Base-by-base conservation (phyloP, 768 basidiomycete species). In the Piloderma croceum region DNA sequence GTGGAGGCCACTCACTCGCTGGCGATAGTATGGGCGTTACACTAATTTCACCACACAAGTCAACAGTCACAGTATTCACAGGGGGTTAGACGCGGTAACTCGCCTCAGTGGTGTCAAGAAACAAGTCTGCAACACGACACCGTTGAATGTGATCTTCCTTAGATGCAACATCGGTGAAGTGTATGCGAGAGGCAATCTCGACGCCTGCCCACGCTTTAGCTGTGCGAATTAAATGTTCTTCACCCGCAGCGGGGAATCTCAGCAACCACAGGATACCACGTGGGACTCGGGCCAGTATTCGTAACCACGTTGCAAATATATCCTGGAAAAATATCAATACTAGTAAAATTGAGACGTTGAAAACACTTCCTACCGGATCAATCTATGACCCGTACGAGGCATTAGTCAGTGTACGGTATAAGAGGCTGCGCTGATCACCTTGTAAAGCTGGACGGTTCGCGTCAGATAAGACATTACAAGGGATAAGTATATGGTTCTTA, bases 61-160 rank as follows among this genome's bases (percentile, higher is more conserved):
- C n/a, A n/a, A n/a, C n/a, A n/a, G n/a, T n/a, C n/a, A n/a, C n/a
- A n/a, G n/a, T n/a, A n/a, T n/a, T n/a, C n/a, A n/a, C n/a, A n/a
- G n/a, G n/a, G n/a, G n/a, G n/a, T n/a, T 10, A 5, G 12, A 10
- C 10, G 11, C 15, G 6, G 3, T 7, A 3, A 42, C 64, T 10
- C 27, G 69, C 72, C 63, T 75, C 74, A 5, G 66, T 64, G 3
- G 73, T 76, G 48, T 75, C 73, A n/a, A 75, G 56, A 45, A 73
- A 68, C 7, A 75, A 55, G 45, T 75, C 73, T 4, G 68, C 67
- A n/a, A 71, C 67, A 18, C 72, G 54, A 7, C 64, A 67, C 24
- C 73, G 67, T 35, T 58, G 49, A 35, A 75, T 63, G 44, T 75
- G 73, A 3, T 54, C 51, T 23, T 69, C 67, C 54, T 75, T 75